Evolutionary conservation across 2,329 filamentous ascomycete genomes (phyloP).

Genomic region (Aspergillus sp.): DNA sequence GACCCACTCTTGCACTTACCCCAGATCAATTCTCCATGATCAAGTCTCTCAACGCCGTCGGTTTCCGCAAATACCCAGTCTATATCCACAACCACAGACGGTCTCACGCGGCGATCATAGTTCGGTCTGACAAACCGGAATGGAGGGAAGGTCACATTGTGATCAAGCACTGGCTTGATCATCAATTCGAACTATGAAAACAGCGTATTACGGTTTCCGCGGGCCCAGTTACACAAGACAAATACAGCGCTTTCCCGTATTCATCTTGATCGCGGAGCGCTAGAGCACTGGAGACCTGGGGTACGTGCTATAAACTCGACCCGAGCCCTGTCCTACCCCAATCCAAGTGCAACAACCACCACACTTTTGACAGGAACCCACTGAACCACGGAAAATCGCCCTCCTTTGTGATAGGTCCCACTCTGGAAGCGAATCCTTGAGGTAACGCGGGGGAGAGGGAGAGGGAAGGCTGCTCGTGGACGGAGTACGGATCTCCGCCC

Average conservation of each 20-base stretch:
- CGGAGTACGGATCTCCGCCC: conserved; percentile 10
- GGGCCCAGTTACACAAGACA: not conserved
- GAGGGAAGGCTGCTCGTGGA: not conserved
- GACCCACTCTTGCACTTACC: conserved; percentile 74
- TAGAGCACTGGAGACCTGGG: not conserved
- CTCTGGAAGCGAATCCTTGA: not conserved
- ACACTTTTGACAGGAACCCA: not conserved
- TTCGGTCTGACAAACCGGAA: conserved; percentile 64
- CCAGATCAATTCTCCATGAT: conserved; percentile 84
- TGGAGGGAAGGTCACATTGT: conserved; percentile 79
- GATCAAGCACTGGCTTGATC: conserved; percentile 74
- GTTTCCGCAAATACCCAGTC: conserved; percentile 59
- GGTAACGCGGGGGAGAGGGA: not conserved
- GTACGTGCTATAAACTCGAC: not conserved
- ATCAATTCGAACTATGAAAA: conserved; percentile 58
- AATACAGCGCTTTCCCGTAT: not conserved
- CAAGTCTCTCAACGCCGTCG: conserved; percentile 66
- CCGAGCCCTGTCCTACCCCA: not conserved
- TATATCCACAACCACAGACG: conserved; percentile 65
- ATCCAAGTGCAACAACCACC: not conserved
- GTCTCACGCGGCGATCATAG: conserved; percentile 87
- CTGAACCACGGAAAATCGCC: not conserved
- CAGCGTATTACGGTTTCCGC: not conserved
- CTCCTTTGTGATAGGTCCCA: not conserved
- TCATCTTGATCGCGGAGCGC: not conserved